phyloP scores from a whole-genome alignment of 148 eudicot species.

The Camellia japonica region DNA sequence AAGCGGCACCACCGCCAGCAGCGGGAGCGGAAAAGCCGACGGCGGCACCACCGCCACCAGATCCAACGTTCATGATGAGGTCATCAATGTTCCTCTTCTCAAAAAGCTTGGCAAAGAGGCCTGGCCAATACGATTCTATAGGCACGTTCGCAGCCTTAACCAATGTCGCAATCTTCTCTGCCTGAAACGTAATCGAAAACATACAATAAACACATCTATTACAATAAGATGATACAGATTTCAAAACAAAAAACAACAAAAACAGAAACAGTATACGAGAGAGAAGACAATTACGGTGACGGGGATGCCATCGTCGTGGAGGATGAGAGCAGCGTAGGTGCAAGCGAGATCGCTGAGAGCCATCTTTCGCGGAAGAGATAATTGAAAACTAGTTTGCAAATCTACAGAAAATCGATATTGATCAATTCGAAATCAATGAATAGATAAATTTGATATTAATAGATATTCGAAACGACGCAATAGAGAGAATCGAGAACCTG shows the following conservation, averaged over 20 bases:
- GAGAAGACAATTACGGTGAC: slow-evolving; percentile 38
- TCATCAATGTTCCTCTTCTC: slow-evolving; percentile 59
- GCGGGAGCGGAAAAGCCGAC: slow-evolving; percentile 32
- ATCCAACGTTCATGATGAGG: slow-evolving; percentile 56
- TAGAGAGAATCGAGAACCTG: not conserved
- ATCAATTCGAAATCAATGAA: not conserved
- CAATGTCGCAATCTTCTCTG: slow-evolving; percentile 53
- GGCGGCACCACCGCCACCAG: slow-evolving; percentile 58
- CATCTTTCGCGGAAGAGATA: slow-evolving; percentile 24
- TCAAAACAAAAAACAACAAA: not conserved
- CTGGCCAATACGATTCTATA: slow-evolving; percentile 61
- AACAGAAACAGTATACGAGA: too few relatives aligned
- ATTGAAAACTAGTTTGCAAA: not conserved
- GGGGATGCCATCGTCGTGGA: slow-evolving; percentile 72
- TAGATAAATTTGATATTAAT: not conserved
- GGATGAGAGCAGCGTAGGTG: slow-evolving; percentile 69
- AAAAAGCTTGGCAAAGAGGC: slow-evolving; percentile 60
- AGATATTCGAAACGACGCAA: too few relatives aligned
- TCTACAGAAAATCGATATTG: not conserved
- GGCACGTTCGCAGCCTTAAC: slow-evolving; percentile 47
- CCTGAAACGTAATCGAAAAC: slow-evolving; percentile 23
- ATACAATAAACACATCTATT: not conserved
- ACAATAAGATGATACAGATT: not conserved
- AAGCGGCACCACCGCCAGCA: slow-evolving; percentile 43
- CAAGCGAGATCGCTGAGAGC: slow-evolving; percentile 49